A percentile compares a stretch with the other conserved stretches of the same genome.
Evolutionary conservation across 352 stramenopile species (phyloP).

Genomic region (Globisporangium nagaii): DNA sequence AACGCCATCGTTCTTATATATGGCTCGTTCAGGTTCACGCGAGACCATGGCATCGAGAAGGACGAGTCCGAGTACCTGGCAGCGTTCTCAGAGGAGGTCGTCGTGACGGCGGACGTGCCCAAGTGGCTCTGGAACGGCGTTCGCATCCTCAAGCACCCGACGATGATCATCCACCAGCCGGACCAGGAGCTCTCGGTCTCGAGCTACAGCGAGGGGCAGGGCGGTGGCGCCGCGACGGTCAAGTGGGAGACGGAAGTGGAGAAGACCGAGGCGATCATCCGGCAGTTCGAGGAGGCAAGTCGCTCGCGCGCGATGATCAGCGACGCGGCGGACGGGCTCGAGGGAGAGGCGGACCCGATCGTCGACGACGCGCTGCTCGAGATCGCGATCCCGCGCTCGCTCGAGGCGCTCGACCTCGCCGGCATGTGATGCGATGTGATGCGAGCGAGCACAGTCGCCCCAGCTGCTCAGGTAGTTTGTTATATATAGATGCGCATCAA

Average conservation of each 20-base stretch:
- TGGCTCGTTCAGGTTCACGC: slow-evolving; percentile 82
- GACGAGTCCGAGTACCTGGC: slow-evolving; percentile 84
- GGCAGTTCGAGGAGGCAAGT: slow-evolving; percentile 75
- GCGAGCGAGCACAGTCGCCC: too few species aligned
- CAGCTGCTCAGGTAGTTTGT: too few species aligned
- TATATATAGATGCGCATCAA: too few species aligned
- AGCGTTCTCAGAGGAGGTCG: slow-evolving; percentile 77
- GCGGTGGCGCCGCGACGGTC: slow-evolving; percentile 26
- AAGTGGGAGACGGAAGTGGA: slow-evolving; percentile 81
- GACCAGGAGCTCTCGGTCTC: slow-evolving; percentile 43
- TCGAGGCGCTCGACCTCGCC: slow-evolving; percentile 76
- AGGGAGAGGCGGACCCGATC: slow-evolving; percentile 49
- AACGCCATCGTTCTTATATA: not conserved
- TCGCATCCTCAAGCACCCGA: slow-evolving; percentile 79
- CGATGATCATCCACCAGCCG: slow-evolving; percentile 81
- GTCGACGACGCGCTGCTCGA: slow-evolving; percentile 65
- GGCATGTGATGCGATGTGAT: too few species aligned
- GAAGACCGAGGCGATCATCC: slow-evolving; percentile 77
- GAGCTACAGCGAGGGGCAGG: slow-evolving; percentile 24
- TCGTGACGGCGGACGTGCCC: slow-evolving; percentile 65
- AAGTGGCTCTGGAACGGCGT: slow-evolving; percentile 84
- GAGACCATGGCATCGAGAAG: slow-evolving; percentile 83
- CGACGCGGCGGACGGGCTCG: slow-evolving; percentile 38
- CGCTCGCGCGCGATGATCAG: slow-evolving; percentile 53
- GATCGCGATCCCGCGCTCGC: slow-evolving; percentile 58